Evolutionary conservation across 495 filamentous ascomycete genomes (phyloP).

Genomic region (Corynascus novoguineensis): DNA sequence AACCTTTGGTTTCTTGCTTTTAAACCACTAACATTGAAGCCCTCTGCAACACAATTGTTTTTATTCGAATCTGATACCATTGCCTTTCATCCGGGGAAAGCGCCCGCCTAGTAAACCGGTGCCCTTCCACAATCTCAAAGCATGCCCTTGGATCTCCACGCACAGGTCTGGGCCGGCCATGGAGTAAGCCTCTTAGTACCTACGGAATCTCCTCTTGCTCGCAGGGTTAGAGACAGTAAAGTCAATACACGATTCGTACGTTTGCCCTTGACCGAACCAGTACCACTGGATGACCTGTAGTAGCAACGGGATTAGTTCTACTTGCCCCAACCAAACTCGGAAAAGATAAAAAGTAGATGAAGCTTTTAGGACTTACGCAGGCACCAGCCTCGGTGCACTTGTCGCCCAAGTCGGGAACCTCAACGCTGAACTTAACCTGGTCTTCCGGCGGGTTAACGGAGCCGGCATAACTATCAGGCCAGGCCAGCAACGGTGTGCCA

Average conservation of each 20-base stretch:
- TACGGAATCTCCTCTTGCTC: neutral
- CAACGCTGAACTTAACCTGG: constrained; percentile 60
- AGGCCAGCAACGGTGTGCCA: constrained; percentile 48
- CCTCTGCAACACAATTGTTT: too few species aligned
- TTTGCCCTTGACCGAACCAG: constrained; percentile 60
- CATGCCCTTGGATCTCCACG: too few species aligned
- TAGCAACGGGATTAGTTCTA: neutral
- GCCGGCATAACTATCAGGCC: constrained; percentile 45
- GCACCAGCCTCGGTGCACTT: constrained; percentile 56
- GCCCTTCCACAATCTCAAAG: too few species aligned
- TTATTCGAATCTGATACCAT: too few species aligned
- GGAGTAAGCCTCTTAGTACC: too few species aligned
- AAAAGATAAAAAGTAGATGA: neutral
- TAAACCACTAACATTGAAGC: too few species aligned
- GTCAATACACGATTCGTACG: constrained; percentile 69
- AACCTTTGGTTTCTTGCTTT: too few species aligned
- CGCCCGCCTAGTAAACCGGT: too few species aligned
- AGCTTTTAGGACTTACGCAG: constrained; percentile 41
- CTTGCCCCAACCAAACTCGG: neutral
- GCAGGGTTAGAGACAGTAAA: constrained; percentile 47
- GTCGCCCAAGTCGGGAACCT: constrained; percentile 54
- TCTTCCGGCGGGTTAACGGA: constrained; percentile 51
- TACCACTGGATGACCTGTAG: constrained; percentile 62
- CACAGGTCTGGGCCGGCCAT: too few species aligned
- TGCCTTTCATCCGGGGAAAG: too few species aligned